phyloP scores from a whole-genome alignment of 352 stramenopile species.

The Pseudoperonospora humuli region DNA sequence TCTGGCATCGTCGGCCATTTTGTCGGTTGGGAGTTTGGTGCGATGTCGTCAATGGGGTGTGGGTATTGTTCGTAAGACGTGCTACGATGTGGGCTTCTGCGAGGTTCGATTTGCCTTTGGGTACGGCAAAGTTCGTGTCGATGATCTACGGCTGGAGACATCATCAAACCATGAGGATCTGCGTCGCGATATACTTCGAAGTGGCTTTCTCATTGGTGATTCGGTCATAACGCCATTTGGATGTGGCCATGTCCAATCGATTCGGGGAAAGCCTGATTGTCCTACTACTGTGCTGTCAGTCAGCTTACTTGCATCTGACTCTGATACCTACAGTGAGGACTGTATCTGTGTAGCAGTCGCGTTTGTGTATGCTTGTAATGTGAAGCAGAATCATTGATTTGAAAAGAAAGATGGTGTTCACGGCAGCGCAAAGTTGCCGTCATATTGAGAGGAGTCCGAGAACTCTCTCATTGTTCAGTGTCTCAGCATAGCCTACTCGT shows the following conservation, averaged over 20 bases:
- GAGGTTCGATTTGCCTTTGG: conserved; percentile 61
- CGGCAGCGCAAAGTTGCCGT: too few relatives aligned
- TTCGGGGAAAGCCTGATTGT: conserved; percentile 15
- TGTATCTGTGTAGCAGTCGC: conserved; percentile 5
- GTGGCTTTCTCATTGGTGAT: conserved; percentile 37
- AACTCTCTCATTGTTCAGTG: too few relatives aligned
- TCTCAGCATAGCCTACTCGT: too few relatives aligned
- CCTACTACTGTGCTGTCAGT: conserved; percentile 11
- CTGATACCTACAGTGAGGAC: background rate
- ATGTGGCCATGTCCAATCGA: conserved; percentile 35
- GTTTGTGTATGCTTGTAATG: conserved; percentile 16
- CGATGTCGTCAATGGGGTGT: conserved; percentile 42
- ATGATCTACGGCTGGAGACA: conserved; percentile 35
- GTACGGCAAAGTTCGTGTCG: conserved; percentile 45
- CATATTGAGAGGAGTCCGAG: too few relatives aligned
- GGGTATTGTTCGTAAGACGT: conserved; percentile 54
- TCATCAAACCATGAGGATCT: conserved; percentile 27
- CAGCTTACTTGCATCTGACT: conserved; percentile 13
- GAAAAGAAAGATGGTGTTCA: too few relatives aligned
- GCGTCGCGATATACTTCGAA: conserved; percentile 17
- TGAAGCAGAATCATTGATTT: conserved; percentile 23
- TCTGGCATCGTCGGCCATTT: conserved; percentile 38
- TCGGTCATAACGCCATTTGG: conserved; percentile 68
- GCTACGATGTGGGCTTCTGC: conserved; percentile 50
- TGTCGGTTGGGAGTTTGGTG: conserved; percentile 42